These are phyloP conservation scores for Barbarea vulgaris DNA, from an alignment of 345 rosid genomes.

Conservation along the genomic window DNA sequence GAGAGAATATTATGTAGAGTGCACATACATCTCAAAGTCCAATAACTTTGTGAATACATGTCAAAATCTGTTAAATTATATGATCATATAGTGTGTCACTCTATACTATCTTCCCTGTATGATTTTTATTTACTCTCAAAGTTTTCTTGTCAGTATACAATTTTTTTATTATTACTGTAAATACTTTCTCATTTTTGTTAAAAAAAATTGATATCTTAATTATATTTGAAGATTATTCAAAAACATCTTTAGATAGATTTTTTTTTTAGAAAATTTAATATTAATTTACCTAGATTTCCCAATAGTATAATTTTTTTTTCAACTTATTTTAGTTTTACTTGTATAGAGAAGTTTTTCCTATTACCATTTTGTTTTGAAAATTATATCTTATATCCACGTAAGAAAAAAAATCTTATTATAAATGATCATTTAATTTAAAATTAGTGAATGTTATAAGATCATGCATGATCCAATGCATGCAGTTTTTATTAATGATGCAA, in stretches of 20 bases:
- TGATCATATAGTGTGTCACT: not conserved
- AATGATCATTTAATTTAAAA: not conserved
- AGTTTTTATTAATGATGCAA: conserved; percentile 3
- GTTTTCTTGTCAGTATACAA: not conserved
- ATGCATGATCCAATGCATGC: conserved; percentile 7
- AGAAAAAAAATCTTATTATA: not conserved
- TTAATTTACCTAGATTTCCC: not conserved
- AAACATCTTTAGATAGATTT: not conserved
- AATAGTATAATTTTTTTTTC: not conserved
- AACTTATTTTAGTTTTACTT: not conserved
- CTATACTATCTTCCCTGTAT: not conserved
- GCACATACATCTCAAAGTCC: not conserved
- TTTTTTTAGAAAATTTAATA: not conserved
- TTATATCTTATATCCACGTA: not conserved
- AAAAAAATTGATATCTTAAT: not conserved
- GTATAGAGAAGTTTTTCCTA: not conserved
- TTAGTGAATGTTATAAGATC: not conserved
- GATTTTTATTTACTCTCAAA: not conserved
- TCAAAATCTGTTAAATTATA: not conserved
- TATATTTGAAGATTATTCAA: not conserved
- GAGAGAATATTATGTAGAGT: not conserved
- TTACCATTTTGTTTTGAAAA: not conserved
- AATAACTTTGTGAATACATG: not conserved
- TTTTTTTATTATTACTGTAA: no score
- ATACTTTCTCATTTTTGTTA: not conserved